Base-by-base conservation (phyloP, 2,329 filamentous ascomycete species). In the Neurospora sp. region DNA sequence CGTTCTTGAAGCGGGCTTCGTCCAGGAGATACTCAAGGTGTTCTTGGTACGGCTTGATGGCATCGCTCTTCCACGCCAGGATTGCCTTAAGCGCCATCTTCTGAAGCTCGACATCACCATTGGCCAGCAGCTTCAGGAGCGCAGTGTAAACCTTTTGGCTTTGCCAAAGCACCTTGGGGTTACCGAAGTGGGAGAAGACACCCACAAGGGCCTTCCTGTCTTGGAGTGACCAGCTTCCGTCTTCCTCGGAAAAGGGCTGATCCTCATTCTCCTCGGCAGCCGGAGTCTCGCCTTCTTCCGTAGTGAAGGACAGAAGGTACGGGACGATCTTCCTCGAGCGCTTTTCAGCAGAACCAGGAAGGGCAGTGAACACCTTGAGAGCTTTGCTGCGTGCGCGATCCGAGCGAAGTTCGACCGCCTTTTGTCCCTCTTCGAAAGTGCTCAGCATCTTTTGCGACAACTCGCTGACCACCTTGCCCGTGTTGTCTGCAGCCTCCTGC, bases 31-130 rank as follows among this genome's bases (percentile, higher is more conserved):
- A 94, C 72, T 93, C 86, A 33, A 99, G 81, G 74, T 94, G 93
- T 74, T 97, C 93, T 75, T 93, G 89, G 77, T 98, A 97, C 0
- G 89, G 85, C 71, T 86, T 86, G 67, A 99, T 84, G 9, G 86
- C 89, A 2, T 90, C 85, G 70, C 91, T 87, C 78, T 97, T 98
- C 95, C 96, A 99, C 0, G 93, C 88, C 68, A 97, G 84, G 8
- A 99, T 87, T 9, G 91, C 92, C 78, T 93, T 94, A 42, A 99
- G 84, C 0, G 93, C 90, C 66, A 90, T 87, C 74, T 91, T 95
- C 78, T 99, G 96, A 17, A 97, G 88, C 74, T 97, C 95, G 3
- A 90, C 85, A 77, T 99, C 96, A 75, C 96, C 96, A 77, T 97
- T 97, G 62, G 90, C 88, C 73, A 97, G 84, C 28, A 97, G 84